These are phyloP conservation scores for Aspergillus homomorphus DNA, from an alignment of 495 filamentous ascomycete species.

Conservation along the genomic window DNA sequence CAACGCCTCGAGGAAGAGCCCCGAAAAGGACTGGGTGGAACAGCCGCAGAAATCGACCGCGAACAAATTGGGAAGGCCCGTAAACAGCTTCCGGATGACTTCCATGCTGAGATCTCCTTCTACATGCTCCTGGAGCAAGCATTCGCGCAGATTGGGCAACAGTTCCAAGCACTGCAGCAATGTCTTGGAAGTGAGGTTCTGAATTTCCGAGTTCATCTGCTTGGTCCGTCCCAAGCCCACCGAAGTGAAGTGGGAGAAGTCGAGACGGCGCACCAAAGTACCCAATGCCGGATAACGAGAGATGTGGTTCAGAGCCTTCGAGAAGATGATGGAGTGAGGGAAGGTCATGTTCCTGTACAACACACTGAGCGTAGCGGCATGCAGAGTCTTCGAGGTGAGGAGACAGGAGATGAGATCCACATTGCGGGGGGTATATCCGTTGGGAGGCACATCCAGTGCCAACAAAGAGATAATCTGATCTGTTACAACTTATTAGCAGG, in stretches of 20 bases:
- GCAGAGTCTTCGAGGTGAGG: constrained; percentile 70
- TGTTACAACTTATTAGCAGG: constrained; percentile 25
- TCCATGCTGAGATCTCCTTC: constrained; percentile 71
- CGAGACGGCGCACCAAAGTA: constrained; percentile 74
- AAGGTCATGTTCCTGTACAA: constrained; percentile 83
- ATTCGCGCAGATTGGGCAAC: constrained; percentile 74
- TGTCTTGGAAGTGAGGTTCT: constrained; percentile 76
- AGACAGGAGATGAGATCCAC: constrained; percentile 77
- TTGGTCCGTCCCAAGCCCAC: constrained; percentile 75
- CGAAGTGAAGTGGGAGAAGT: constrained; percentile 88
- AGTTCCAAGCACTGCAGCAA: constrained; percentile 72
- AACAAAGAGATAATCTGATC: constrained; percentile 75
- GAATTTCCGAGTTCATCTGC: constrained; percentile 74
- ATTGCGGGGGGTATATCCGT: constrained; percentile 75
- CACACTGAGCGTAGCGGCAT: constrained; percentile 71
- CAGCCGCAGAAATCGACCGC: constrained; percentile 80
- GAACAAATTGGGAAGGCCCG: constrained; percentile 60
- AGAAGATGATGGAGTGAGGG: constrained; percentile 82
- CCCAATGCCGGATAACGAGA: constrained; percentile 66
- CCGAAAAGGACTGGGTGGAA: constrained; percentile 66
- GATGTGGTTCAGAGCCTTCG: constrained; percentile 75
- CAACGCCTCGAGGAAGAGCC: constrained; percentile 52
- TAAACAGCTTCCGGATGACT: constrained; percentile 70
- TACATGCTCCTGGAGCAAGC: constrained; percentile 77
- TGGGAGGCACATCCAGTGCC: constrained; percentile 71